Base-by-base conservation (phyloP, 257 asterid genomes). In the Apocynum venetum region DNA sequence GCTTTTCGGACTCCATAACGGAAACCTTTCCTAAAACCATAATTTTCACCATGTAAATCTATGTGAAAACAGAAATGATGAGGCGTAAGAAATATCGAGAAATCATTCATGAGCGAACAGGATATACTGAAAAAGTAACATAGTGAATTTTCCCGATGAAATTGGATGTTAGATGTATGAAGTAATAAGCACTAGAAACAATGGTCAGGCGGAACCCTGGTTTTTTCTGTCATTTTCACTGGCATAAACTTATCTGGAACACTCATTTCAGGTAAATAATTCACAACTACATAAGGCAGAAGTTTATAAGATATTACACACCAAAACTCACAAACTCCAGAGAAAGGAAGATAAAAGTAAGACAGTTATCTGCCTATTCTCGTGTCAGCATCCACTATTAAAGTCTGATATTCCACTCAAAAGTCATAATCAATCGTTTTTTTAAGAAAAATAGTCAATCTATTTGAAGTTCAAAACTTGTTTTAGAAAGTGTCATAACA, bases 1-100 rank as follows among this genome's bases (percentile, higher is more conserved):
- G 83, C 55, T 84, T 61, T n/a, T 64, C 66, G 35, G 87, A 80
- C 53, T 72, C 78, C 88, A 85, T 81, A 31, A 47, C 12, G 4
- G 12, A 43, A 47, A 25, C 51, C 44, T 43, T 53, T 14, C 43
- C 43, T 43, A 38, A 43, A 59, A 31, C 31, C 43, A 73, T 40
- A 43, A 41, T 3, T 69, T 69, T 69, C 67, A 36, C 38, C 38
- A 10, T 52, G 25, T 38, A 53, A 53, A 3, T 47, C 74, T 35
- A 48, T 46, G 43, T 47, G 20, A 48, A 47, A 71, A 40, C 48
- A 53, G 61, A 25, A 73, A 48, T 14, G 31, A 35, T 35, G 2
- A 7, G 4, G n/a, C 31, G 46, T 69, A 8, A 6, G 14, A 69
- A 69, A 19, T 31, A 51, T 53, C 60, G n/a, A 31, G 15, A 72